Conservation (phyloP, 1,284 basidiomycete genomes). For the Cryptococcus sp. region DNA sequence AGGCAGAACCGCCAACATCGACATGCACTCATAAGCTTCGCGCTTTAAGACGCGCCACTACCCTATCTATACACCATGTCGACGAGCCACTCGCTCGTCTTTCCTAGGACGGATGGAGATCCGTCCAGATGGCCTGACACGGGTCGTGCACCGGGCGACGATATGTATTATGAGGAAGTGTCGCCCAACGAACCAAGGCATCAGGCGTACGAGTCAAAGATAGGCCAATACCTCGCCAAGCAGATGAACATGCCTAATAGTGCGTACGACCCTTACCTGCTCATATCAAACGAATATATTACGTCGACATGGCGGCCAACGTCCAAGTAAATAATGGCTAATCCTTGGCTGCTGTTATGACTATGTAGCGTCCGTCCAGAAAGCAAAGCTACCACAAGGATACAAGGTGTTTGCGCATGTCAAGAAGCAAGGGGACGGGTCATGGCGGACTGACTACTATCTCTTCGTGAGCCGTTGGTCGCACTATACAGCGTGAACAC, state of each 20-base stretch:
- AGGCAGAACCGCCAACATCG: too few relatives aligned
- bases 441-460: conserved; percentile 35
- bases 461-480: conserved; percentile 29
- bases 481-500: not conserved
- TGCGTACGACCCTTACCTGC: not conserved
- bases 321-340: too few relatives aligned
- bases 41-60: too few relatives aligned
- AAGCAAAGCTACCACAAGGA: conserved; percentile 29
- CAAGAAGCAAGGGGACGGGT: conserved; percentile 26
- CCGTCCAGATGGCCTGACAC: conserved; percentile 21
- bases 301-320: not conserved
- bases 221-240: conserved; percentile 30
- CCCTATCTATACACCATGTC: too few relatives aligned
- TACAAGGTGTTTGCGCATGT: conserved; percentile 39
- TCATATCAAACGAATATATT: not conserved
- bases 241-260: conserved; percentile 18
- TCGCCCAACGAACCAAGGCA: conserved; percentile 22
- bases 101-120: conserved; percentile 31
- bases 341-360: too few relatives aligned
- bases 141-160: not conserved
- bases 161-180: conserved; percentile 18
- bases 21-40: too few relatives aligned
- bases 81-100: conserved; percentile 19
- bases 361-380: too few relatives aligned
- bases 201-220: conserved; percentile 29